Percentiles rank a stretch among this genome's conserved stretches.
These are phyloP conservation scores for Arabidopsis lyrata DNA, from an alignment of 441 rosid genomes.

Conservation along the genomic window DNA sequence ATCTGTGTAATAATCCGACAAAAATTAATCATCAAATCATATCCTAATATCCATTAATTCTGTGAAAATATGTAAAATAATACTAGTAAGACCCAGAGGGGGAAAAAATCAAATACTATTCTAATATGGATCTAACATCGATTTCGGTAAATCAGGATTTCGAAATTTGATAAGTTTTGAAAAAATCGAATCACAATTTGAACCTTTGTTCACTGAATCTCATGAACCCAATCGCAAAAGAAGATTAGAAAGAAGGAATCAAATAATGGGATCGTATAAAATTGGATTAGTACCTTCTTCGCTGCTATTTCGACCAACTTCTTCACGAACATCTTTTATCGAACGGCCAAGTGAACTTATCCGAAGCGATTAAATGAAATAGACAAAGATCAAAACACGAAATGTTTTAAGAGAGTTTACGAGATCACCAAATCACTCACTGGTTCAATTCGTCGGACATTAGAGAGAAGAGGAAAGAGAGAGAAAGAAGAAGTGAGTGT, in stretches of 20 bases:
- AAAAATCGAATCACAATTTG: not conserved
- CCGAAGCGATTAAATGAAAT: slow-evolving; percentile 13
- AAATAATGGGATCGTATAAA: not conserved
- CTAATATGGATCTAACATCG: slow-evolving; percentile 40
- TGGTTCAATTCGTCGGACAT: slow-evolving; percentile 1
- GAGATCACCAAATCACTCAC: not conserved
- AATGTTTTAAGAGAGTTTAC: not conserved
- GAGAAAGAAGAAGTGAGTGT: slow-evolving; percentile 19
- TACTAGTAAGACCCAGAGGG: not conserved
- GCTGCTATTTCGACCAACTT: slow-evolving; percentile 87
- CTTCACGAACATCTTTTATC: slow-evolving; percentile 67
- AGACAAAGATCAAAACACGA: slow-evolving; percentile 5
- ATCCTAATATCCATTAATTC: not conserved
- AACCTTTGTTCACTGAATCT: slow-evolving; percentile 6
- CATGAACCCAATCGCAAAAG: slow-evolving; percentile 19
- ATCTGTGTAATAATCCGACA: slow-evolving; percentile 33
- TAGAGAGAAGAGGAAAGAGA: not conserved
- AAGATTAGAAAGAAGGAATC: not conserved
- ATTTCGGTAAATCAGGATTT: not conserved
- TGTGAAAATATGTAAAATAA: not conserved
- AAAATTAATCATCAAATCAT: not conserved
- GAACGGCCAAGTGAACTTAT: slow-evolving; percentile 3
- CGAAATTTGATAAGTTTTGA: slow-evolving; percentile 1
- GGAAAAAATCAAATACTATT: slow-evolving; percentile 27
- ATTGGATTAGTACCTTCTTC: slow-evolving; percentile 63